phyloP scores from a whole-genome alignment of 768 basidiomycete genomes.

The Tylopilus intermedius region DNA sequence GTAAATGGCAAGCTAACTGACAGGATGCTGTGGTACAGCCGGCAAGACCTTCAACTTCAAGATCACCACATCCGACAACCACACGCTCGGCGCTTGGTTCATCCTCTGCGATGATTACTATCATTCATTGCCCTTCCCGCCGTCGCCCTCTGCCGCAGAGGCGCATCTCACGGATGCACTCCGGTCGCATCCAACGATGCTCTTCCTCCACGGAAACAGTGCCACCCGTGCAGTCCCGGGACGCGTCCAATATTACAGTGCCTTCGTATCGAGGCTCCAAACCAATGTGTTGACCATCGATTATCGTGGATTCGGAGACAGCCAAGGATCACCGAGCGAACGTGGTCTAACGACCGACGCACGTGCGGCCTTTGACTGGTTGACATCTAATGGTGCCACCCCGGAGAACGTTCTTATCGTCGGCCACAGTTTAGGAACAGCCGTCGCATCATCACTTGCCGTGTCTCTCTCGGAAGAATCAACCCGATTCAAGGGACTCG shows the following conservation, averaged over 20 bases:
- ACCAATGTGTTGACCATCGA: conserved; percentile 83
- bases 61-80: conserved; percentile 71
- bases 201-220: conserved; percentile 92
- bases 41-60: conserved; percentile 73
- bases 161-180: conserved; percentile 52
- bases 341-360: conserved; percentile 70
- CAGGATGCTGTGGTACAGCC: conserved; percentile 36
- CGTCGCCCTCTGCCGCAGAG: conserved; percentile 34
- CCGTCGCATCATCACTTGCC: conserved; percentile 53
- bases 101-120: conserved; percentile 65
- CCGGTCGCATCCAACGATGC: conserved; percentile 59
- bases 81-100: conserved; percentile 83
- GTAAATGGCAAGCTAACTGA: neutral
- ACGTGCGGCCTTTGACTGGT: conserved; percentile 75
- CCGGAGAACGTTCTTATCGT: conserved; percentile 63
- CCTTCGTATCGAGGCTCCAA: conserved; percentile 58
- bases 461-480: conserved; percentile 44
- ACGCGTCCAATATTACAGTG: conserved; percentile 66
- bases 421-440: conserved; percentile 89
- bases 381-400: conserved; percentile 52
- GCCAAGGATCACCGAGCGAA: conserved; percentile 72
- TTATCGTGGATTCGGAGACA: conserved; percentile 91
- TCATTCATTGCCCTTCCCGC: conserved; percentile 39
- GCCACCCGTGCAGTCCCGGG: conserved; percentile 66
- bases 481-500: conserved; percentile 41